Evolutionary conservation across 2,329 filamentous ascomycete species (phyloP), one percentile per base, ranked within the genome.

Genomic region (Trichoderma atrobrunneum): DNA sequence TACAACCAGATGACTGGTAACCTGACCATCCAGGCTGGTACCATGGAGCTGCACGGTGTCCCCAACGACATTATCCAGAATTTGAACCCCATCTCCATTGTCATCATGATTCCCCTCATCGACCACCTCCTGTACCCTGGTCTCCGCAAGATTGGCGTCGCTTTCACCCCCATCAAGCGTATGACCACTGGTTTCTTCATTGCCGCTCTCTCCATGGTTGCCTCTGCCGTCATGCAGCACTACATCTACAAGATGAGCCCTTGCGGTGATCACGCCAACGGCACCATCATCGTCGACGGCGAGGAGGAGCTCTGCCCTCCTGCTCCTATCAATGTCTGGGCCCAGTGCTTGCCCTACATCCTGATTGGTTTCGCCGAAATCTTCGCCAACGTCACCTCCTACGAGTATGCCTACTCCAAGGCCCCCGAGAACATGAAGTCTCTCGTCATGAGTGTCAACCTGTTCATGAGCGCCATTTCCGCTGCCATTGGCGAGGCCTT

Each of bases 21-120:
- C 80, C 79, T 90, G 24, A 87, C 87, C 39, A 88, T 86, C 14
- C 91, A 93, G 82, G 91, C 89, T 32, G 85, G 87, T 6, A 89
- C 88, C 67, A 89, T 93, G 91, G 77, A 87, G 68, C 87, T 91
- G 3, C 85, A 91, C 78, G 91, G 92, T 36, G 87, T 93, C 3
- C 93, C 92, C 77, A 95, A 95, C 84, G 92, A 95, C 78, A 83
- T 94, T 72, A 88, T 95, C 77, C 87, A 90, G 79, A 94, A 94
- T 82, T 84, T 95, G 54, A 91, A 94, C 80, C 91, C 92, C 7
- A 88, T 95, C 74, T 88, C 91, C 30, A 88, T 94, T 74, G 88
- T 95, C 76, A 89, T 95, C 78, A 88, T 94, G 81, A 91, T 94
- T 63, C 92, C 92, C 3, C 82, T 94, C 74, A 87, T 90, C 74